These are phyloP conservation scores for Fraxinus sp. DNA, from an alignment of 305 asterid species.

Conservation along the genomic window DNA sequence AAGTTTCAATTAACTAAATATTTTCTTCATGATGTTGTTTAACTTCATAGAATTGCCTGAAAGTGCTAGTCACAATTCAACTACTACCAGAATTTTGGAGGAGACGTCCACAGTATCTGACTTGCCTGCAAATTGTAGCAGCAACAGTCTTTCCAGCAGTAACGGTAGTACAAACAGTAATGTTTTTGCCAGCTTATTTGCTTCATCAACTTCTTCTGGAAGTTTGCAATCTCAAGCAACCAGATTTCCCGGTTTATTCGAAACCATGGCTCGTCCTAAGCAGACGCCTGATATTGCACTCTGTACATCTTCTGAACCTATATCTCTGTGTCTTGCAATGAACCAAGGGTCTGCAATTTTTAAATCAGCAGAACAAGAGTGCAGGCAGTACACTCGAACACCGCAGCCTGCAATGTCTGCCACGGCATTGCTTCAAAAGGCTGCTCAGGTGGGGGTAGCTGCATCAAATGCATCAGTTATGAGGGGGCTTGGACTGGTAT, in stretches of 20 bases:
- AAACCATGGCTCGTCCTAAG: slow-evolving; percentile 37
- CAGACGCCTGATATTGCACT: slow-evolving; percentile 31
- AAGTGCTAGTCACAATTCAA: slow-evolving; percentile 34
- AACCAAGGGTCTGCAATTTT: slow-evolving; percentile 64
- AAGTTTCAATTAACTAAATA: slow-evolving; percentile 7
- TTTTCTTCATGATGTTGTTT: slow-evolving; percentile 21
- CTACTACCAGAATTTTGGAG: slow-evolving; percentile 40
- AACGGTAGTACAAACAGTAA: slow-evolving; percentile 59
- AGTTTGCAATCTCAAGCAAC: slow-evolving; percentile 49
- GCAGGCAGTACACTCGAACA: slow-evolving; percentile 59
- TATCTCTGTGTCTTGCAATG: slow-evolving; percentile 72
- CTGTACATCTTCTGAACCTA: slow-evolving; percentile 55
- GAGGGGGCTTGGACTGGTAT: slow-evolving; percentile 65
- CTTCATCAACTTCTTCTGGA: slow-evolving; percentile 62
- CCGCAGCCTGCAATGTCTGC: slow-evolving; percentile 84
- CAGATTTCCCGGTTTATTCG: slow-evolving; percentile 47
- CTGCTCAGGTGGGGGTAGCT: slow-evolving; percentile 81
- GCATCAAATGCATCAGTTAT: slow-evolving; percentile 63
- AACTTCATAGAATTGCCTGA: slow-evolving; percentile 43
- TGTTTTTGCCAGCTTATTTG: slow-evolving; percentile 68
- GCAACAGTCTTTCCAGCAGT: slow-evolving; percentile 49
- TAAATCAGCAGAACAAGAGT: slow-evolving; percentile 60
- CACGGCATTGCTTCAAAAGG: slow-evolving; percentile 85
- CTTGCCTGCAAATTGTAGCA: slow-evolving; percentile 45
- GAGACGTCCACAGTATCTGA: slow-evolving; percentile 34